Conservation (phyloP, 2,329 filamentous ascomycete species). For the Dactylellina sp. region DNA sequence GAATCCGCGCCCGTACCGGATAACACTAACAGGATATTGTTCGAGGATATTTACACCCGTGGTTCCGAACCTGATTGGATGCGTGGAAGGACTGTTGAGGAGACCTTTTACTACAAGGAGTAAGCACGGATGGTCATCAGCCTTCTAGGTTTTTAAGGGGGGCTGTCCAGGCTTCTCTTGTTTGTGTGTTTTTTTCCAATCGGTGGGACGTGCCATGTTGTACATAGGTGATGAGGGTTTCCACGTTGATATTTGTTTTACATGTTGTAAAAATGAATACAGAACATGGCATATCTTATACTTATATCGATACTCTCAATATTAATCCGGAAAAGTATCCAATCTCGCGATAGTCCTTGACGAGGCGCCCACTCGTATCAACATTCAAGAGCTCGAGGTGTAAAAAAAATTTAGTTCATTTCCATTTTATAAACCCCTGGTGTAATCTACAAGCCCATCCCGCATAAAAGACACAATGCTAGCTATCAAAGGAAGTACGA, state of each 20-base stretch:
- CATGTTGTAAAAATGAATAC: conserved; percentile 7
- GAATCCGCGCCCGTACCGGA: conserved; percentile 89
- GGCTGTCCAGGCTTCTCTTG: background rate
- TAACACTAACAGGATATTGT: conserved; percentile 82
- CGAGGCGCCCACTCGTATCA: too few species aligned
- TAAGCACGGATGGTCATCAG: conserved; percentile 57
- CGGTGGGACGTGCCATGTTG: conserved; percentile 7
- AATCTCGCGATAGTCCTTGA: too few species aligned
- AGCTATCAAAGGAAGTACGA: background rate
- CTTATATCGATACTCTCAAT: background rate
- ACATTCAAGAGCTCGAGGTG: too few species aligned
- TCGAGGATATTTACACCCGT: conserved; percentile 92
- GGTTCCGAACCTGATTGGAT: conserved; percentile 89
- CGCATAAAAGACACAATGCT: background rate
- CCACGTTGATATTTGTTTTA: conserved; percentile 29
- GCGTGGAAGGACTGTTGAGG: conserved; percentile 86
- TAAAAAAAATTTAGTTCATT: too few species aligned
- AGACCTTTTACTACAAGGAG: conserved; percentile 83
- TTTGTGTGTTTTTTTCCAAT: background rate
- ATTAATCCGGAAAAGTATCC: too few species aligned
- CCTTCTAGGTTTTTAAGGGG: background rate
- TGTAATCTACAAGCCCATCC: too few species aligned
- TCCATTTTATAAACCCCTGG: too few species aligned
- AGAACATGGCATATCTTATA: conserved; percentile 12
- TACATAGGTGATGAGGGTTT: conserved; percentile 39